phyloP scores from a whole-genome alignment of 2,329 filamentous ascomycete species.

The Neoarthrinium moseri region DNA sequence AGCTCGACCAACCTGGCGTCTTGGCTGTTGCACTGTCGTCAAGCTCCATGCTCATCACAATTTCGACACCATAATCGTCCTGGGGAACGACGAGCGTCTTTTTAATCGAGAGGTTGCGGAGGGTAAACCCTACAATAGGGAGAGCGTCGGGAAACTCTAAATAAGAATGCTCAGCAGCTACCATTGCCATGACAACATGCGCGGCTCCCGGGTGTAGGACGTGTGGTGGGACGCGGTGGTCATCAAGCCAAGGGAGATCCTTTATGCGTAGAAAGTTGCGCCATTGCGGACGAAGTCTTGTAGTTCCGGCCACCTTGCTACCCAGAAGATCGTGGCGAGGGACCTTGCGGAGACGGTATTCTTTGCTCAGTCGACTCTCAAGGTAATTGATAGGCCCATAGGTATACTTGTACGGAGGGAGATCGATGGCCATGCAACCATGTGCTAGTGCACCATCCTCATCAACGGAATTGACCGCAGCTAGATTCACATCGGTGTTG shows the following conservation, averaged over 20 bases:
- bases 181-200: neutral
- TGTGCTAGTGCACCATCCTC: constrained; percentile 7
- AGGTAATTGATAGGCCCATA: constrained; percentile 1
- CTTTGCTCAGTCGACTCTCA: constrained; percentile 9
- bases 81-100: constrained; percentile 7
- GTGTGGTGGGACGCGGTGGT: neutral
- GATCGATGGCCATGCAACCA: constrained; percentile 7
- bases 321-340: constrained; percentile 15
- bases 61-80: constrained; percentile 15
- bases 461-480: constrained; percentile 11
- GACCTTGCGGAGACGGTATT: constrained; percentile 11
- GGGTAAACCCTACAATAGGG: neutral
- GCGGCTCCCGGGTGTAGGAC: neutral
- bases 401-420: constrained; percentile 7
- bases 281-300: constrained; percentile 11
- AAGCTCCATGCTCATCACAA: constrained; percentile 9
- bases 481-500: constrained; percentile 9
- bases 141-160: neutral
- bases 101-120: constrained; percentile 11
- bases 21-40: neutral
- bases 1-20: neutral
- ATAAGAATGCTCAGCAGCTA: neutral
- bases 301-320: constrained; percentile 9
- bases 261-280: constrained; percentile 15
- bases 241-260: constrained; percentile 13